Base-by-base conservation (phyloP, 768 basidiomycete genomes). In the Lactarius vividus region DNA sequence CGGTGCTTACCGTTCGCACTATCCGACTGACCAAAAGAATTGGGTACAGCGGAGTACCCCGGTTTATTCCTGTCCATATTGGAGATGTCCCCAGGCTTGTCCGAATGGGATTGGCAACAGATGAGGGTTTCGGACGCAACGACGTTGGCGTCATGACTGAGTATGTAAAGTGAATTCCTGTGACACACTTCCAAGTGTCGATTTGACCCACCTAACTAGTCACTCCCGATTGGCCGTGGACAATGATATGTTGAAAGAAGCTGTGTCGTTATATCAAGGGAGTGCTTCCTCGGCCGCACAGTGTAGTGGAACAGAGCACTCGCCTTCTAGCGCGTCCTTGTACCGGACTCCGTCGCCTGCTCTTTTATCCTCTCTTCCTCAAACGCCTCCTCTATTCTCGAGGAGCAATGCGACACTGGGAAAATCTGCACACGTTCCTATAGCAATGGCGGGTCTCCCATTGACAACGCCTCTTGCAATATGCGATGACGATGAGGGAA, bases 371-470 rank as follows among this genome's bases (percentile, higher is more conserved):
- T 35, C 39, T 23, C 49, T 16, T 28, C 65, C 52, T 59, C 53
- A 55, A 54, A 62, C 65, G 5, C 67, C 65, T 18, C 64, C 60
- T 18, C 28, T 66, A 16, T 61, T 66, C 57, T 52, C 65, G 28
- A 49, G 62, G 37, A 28, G 15, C 18, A 23, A 20, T n/a, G 33
- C 37, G 3, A 13, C 54, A 20, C 37, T 37, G 31, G 23, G 49
- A 29, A n/a, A 10, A 28, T n/a, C 16, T 39, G 37, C 44, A 23
- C 42, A 29, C 16, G 15, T 33, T 35, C 66, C 57, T 37, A 40
- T 10, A 20, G 54, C 66, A 13, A 63, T 63, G 66, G 29, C 28
- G 9, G 66, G 63, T 54, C 52, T 63, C 33, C 57, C 33, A 18
- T 37, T 58, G 49, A 16, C 44, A 37, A 9, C 20, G 6, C 53